Conservation (phyloP, 441 rosid species). For the Bruguiera hainesii region DNA sequence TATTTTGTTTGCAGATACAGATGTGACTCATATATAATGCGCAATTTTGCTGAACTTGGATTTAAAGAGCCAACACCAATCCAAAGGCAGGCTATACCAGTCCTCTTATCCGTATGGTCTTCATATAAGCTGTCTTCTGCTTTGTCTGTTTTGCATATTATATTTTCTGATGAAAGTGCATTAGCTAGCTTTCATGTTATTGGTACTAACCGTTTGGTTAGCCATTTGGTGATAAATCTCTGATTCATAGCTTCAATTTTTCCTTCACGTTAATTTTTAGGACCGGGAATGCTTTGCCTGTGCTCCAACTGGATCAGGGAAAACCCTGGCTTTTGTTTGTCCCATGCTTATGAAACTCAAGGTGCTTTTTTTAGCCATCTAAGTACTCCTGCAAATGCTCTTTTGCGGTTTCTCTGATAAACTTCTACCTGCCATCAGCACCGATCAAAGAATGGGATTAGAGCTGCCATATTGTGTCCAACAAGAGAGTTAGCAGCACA, state of each 20-base stretch:
- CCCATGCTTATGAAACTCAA: constrained; percentile 91
- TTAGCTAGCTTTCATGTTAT: not conserved
- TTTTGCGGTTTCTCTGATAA: constrained; percentile 21
- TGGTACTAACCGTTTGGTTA: not conserved
- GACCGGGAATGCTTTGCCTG: constrained; percentile 92
- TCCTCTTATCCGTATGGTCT: constrained; percentile 71
- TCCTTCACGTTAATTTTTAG: constrained; percentile 27
- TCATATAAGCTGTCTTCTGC: constrained; percentile 17
- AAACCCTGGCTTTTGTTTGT: constrained; percentile 81
- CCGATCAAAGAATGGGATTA: constrained; percentile 60
- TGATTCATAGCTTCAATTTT: not conserved
- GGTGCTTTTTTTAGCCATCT: constrained; percentile 39
- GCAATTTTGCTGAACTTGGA: constrained; percentile 70
- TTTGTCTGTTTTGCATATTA: not conserved
- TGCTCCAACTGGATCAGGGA: constrained; percentile 98
- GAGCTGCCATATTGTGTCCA: constrained; percentile 79
- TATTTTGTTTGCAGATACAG: constrained; percentile 49
- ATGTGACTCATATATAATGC: constrained; percentile 56
- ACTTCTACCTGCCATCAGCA: constrained; percentile 38
- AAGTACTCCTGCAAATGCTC: constrained; percentile 2
- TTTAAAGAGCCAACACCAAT: constrained; percentile 94
- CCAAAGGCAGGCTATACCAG: constrained; percentile 93
- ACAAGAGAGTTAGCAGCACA: constrained; percentile 86
- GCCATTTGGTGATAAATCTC: constrained; percentile 1
- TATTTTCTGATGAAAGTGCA: not conserved